These are phyloP conservation scores for Penicillium sp. DNA, from an alignment of 2,329 filamentous ascomycete genomes.

Conservation along the genomic window DNA sequence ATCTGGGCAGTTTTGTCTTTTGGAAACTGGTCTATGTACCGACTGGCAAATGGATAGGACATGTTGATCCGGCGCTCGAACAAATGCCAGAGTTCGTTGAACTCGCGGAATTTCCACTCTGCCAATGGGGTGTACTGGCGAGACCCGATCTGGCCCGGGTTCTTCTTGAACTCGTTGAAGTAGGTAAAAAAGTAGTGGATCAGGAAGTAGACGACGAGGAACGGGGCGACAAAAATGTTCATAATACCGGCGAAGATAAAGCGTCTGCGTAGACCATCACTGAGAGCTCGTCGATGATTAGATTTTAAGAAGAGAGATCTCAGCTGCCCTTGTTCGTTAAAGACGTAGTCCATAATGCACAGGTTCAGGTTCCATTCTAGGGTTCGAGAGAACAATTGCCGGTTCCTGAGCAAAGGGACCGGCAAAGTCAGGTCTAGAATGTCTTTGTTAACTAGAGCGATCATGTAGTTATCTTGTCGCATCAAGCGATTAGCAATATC, in stretches of 20 bases:
- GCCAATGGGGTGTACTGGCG: conserved; percentile 88
- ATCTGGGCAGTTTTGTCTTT: conserved; percentile 88
- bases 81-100: conserved; percentile 91
- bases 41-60: conserved; percentile 87
- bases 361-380: conserved; percentile 89
- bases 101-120: conserved; percentile 97
- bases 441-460: conserved; percentile 96
- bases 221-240: conserved; percentile 79
- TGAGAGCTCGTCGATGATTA: conserved; percentile 71
- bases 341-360: conserved; percentile 88
- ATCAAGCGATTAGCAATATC: conserved; percentile 96
- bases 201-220: conserved; percentile 78
- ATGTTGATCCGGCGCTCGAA: conserved; percentile 87
- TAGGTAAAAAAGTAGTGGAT: conserved; percentile 92
- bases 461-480: conserved; percentile 94
- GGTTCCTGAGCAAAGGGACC: conserved; percentile 71
- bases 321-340: conserved; percentile 82
- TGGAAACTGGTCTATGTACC: conserved; percentile 93
- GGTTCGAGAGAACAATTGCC: conserved; percentile 80
- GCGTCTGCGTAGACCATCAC: conserved; percentile 68
- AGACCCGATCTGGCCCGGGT: conserved; percentile 78
- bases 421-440: conserved; percentile 81
- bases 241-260: conserved; percentile 79
- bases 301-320: conserved; percentile 80
- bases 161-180: conserved; percentile 95